Evolutionary conservation across 163 green algal genomes (phyloP), one percentile per base, ranked within the genome.

Genomic region (Botryococcus braunii): DNA sequence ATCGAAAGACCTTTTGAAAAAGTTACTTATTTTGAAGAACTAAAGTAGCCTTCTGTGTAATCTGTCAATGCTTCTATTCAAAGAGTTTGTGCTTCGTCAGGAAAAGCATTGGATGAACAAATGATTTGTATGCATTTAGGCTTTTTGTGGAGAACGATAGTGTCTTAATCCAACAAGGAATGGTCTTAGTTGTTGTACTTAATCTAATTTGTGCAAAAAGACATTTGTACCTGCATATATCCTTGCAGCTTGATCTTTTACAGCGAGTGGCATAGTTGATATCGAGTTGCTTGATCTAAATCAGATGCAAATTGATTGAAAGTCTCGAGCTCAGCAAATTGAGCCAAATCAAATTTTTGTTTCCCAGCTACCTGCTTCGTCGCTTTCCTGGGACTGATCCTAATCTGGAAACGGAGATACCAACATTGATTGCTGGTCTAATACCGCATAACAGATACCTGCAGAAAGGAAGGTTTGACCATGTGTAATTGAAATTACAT

Each of bases 41-140:
- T n/a, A n/a, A n/a, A n/a, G n/a, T n/a, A n/a, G n/a, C n/a, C 63
- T 74, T 82, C 67, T 50, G 71, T 75, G 66, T 71, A 77, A 63
- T 78, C 73, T 60, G 41, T 69, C 61, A 79, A 69, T 66, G 61
- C 73, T 77, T 82, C 62, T 78, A 80, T 81, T 76, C 82, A 73
- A 61, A 83, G 40, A 71, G 39, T 76, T 82, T 82, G 39, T 69
- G 75, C 75, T 74, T 78, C 61, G 41, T 75, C 55, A 70, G 25
- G 78, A 66, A 84, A 78, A 75, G 69, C 66, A 50, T 72, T 70
- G 66, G 69, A 82, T 69, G 70, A 65, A 68, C 47, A 56, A 72
- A 83, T 58, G 70, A 77, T 80, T 83, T 79, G 66, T 62, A 69
- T 68, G 38, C 63, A 77, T 76, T 83, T 70, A 65, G 72, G 40